phyloP scores from a whole-genome alignment of 2,329 filamentous ascomycete genomes.

The Nemania sp. region DNA sequence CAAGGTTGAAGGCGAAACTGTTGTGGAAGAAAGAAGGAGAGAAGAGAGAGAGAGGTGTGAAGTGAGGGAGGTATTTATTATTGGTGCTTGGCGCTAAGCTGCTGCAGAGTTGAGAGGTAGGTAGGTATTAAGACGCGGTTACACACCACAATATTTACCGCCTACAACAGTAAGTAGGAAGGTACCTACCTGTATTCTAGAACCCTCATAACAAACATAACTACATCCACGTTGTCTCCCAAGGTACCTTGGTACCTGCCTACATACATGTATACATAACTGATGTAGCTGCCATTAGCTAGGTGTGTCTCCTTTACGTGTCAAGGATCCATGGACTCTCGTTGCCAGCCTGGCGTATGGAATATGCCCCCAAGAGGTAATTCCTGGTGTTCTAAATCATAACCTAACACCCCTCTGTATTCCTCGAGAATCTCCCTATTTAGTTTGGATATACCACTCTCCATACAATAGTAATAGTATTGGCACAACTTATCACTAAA shows the following conservation, averaged over 20 bases:
- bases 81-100: neutral
- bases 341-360: too few species aligned
- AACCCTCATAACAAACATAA: neutral
- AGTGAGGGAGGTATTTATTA: neutral
- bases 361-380: too few species aligned
- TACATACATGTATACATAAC: neutral
- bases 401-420: too few species aligned
- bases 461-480: too few species aligned
- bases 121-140: neutral
- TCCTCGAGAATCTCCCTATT: too few species aligned
- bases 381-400: too few species aligned
- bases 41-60: neutral
- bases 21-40: neutral
- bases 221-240: neutral
- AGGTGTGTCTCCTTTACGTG: too few species aligned
- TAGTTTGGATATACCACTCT: too few species aligned
- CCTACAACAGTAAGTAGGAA: neutral
- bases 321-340: too few species aligned
- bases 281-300: too few species aligned
- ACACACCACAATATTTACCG: neutral
- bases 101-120: neutral
- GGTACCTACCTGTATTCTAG: neutral
- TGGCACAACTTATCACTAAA: too few species aligned
- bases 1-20: neutral
- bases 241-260: neutral